Conservation (phyloP, 495 filamentous ascomycete species). For the Hyphodiscus hymeniophilus region DNA sequence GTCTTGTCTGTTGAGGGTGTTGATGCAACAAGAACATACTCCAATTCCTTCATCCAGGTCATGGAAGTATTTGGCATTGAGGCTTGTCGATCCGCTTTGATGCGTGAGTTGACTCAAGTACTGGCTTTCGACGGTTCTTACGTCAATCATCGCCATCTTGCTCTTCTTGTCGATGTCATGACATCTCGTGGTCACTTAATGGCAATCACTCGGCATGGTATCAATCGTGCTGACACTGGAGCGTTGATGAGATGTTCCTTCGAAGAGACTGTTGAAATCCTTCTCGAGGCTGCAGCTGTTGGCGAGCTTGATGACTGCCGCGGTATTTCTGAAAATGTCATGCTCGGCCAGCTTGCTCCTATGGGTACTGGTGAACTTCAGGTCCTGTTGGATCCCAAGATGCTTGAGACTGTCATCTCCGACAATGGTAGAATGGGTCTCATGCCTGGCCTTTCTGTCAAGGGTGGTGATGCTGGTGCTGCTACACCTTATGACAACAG, state of each 20-base stretch:
- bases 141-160: slow-evolving; percentile 96
- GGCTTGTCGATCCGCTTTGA: slow-evolving; percentile 74
- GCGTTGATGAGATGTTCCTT: slow-evolving; percentile 99
- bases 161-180: slow-evolving; percentile 97
- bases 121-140: slow-evolving; percentile 97
- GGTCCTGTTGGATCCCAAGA: slow-evolving; percentile 81
- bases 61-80: slow-evolving; percentile 95
- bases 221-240: slow-evolving; percentile 95
- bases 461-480: slow-evolving; percentile 70
- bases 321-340: slow-evolving; percentile 97
- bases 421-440: slow-evolving; percentile 77
- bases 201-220: slow-evolving; percentile 95
- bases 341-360: slow-evolving; percentile 93
- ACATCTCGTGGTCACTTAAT: slow-evolving; percentile 87
- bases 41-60: slow-evolving; percentile 91
- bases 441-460: slow-evolving; percentile 65
- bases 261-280: slow-evolving; percentile 97
- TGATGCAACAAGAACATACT: slow-evolving; percentile 80
- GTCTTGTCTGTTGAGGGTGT: slow-evolving; percentile 84
- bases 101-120: slow-evolving; percentile 82
- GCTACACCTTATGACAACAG: slow-evolving; percentile 91
- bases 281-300: slow-evolving; percentile 85
- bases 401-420: slow-evolving; percentile 90
- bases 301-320: slow-evolving; percentile 96
- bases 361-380: slow-evolving; percentile 95